Conservation (phyloP, 768 basidiomycete genomes). For the Rhodotorula diobovata region DNA sequence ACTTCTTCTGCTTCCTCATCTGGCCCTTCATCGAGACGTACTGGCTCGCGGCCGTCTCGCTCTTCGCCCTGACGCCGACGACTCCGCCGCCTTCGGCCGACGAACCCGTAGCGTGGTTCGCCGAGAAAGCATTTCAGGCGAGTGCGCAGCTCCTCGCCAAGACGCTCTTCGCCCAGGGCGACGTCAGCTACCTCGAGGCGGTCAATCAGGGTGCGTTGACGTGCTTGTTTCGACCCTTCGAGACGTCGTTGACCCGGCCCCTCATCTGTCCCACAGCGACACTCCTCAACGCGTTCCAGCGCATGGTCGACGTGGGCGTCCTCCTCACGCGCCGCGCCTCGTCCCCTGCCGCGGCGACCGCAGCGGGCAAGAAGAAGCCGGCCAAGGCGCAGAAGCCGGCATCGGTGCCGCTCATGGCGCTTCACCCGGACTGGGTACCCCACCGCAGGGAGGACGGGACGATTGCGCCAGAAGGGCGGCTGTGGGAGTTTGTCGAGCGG, state of each 20-base stretch:
- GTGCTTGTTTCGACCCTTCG: background rate
- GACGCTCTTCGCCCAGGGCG: conserved; percentile 39
- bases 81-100: background rate
- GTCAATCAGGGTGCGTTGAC: conserved; percentile 32
- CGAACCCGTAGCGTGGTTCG: conserved; percentile 29
- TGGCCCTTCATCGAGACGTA: conserved; percentile 39
- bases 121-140: conserved; percentile 29
- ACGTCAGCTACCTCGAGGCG: conserved; percentile 40
- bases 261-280: conserved; percentile 11
- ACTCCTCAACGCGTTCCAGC: conserved; percentile 39
- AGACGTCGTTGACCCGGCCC: too few species aligned
- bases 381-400: conserved; percentile 20
- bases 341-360: background rate
- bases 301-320: conserved; percentile 37
- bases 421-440: conserved; percentile 38
- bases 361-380: background rate
- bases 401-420: conserved; percentile 34
- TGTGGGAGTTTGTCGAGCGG: conserved; percentile 38
- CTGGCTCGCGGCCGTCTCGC: conserved; percentile 38
- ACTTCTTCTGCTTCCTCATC: conserved; percentile 41
- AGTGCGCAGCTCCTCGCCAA: conserved; percentile 32
- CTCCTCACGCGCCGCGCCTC: conserved; percentile 23
- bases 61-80: conserved; percentile 31
- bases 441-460: conserved; percentile 8
- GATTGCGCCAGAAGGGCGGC: conserved; percentile 25